Percentiles rank a stretch among this genome's conserved stretches.
phyloP scores from a whole-genome alignment of 2,329 filamentous ascomycete species.

The Juglanconis juglandina region DNA sequence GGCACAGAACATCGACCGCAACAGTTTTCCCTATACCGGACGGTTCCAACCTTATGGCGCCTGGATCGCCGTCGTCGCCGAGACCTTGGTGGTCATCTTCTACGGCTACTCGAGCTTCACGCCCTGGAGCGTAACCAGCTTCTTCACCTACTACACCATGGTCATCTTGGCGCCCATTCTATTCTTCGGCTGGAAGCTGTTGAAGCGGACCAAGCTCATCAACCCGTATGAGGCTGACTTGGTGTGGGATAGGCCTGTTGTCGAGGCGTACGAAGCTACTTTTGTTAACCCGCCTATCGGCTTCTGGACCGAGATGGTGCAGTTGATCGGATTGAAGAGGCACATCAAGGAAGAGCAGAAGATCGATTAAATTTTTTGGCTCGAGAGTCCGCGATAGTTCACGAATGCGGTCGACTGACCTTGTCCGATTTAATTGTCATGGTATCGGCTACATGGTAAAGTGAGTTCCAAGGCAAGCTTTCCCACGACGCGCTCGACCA shows the following conservation, averaged over 20 bases:
- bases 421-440: too few relatives aligned
- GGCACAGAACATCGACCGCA: constrained; percentile 33
- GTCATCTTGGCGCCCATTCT: constrained; percentile 50
- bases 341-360: constrained; percentile 12
- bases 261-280: constrained; percentile 43
- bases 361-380: neutral
- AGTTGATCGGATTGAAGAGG: constrained; percentile 15
- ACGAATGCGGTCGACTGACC: too few relatives aligned
- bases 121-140: constrained; percentile 27
- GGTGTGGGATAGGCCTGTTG: constrained; percentile 56
- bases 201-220: constrained; percentile 55
- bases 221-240: constrained; percentile 54
- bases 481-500: too few relatives aligned
- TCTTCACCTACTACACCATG: constrained; percentile 53
- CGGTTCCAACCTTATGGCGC: constrained; percentile 58
- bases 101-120: constrained; percentile 50
- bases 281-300: constrained; percentile 11
- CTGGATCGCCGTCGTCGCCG: constrained; percentile 41
- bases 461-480: too few relatives aligned
- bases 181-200: constrained; percentile 62
- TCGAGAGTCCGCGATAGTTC: too few relatives aligned
- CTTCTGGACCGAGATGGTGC: constrained; percentile 17
- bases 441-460: too few relatives aligned
- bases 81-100: constrained; percentile 41
- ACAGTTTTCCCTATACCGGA: constrained; percentile 53